These are phyloP conservation scores for Astragalus membranaceus DNA, from an alignment of 306 rosid species.

Conservation along the genomic window DNA sequence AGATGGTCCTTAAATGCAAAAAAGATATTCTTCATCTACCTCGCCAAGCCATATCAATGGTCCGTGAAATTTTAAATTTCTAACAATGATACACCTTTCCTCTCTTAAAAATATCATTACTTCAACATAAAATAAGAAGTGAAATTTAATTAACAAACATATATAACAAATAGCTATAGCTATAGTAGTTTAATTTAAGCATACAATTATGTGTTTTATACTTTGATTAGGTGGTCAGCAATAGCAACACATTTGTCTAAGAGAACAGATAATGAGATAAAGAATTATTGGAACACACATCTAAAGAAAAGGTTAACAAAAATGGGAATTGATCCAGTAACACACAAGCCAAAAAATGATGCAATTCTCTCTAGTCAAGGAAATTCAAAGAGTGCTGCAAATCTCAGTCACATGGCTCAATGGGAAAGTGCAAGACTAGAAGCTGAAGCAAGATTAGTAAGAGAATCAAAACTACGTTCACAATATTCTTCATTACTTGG, in stretches of 20 bases:
- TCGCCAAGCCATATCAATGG: conserved; percentile 1
- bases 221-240: conserved; percentile 68
- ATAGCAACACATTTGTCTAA: conserved; percentile 90
- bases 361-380: conserved; percentile 41
- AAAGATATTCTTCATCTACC: conserved; percentile 1
- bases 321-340: conserved; percentile 89
- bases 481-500: conserved; percentile 31
- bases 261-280: conserved; percentile 89
- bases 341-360: conserved; percentile 85
- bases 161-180: too few relatives aligned
- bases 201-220: background rate
- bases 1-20: conserved; percentile 23
- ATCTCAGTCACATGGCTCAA: conserved; percentile 93
- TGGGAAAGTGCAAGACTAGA: conserved; percentile 99
- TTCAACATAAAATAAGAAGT: background rate
- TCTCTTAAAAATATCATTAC: background rate
- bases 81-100: background rate
- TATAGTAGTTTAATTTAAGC: background rate
- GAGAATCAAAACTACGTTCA: conserved; percentile 70
- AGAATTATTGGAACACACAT: conserved; percentile 92
- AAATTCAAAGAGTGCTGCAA: conserved; percentile 62
- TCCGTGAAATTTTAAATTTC: background rate
- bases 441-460: conserved; percentile 85
- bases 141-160: background rate
- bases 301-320: conserved; percentile 77